Evolutionary conservation across 192 early-diverging fungal species (phyloP).

Genomic region (Entophlyctis helioformis): DNA sequence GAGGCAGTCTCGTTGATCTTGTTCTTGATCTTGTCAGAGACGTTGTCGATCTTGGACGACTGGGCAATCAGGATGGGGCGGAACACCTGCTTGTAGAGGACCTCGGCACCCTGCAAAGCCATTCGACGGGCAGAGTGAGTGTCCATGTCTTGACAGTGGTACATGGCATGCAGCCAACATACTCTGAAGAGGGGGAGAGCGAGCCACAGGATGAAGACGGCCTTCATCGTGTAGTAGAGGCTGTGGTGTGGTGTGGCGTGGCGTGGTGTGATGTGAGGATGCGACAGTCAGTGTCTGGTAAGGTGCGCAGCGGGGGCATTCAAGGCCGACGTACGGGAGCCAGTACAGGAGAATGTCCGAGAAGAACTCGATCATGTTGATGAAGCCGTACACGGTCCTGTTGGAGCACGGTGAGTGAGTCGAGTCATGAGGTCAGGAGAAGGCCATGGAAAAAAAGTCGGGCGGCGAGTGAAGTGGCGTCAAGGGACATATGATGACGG

Average conservation of each 20-base stretch:
- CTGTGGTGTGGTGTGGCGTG: conserved; percentile 1
- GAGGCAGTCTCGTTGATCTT: background rate
- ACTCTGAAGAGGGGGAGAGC: conserved; percentile 57
- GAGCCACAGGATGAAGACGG: conserved; percentile 78
- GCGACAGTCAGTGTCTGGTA: background rate
- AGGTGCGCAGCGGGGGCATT: background rate
- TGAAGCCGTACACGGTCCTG: conserved; percentile 81
- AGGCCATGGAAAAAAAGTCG: too few species aligned
- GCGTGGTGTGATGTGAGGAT: background rate
- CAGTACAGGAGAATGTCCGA: conserved; percentile 82
- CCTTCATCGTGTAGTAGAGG: conserved; percentile 91
- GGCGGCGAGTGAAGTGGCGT: too few species aligned
- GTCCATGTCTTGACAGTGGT: background rate
- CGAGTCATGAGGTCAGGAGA: too few species aligned
- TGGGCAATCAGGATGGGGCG: conserved; percentile 60
- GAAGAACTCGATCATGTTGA: conserved; percentile 83
- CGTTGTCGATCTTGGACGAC: conserved; percentile 27
- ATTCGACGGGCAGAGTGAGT: background rate
- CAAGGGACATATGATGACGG: too few species aligned
- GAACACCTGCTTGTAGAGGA: conserved; percentile 62
- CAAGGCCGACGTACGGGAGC: conserved; percentile 39
- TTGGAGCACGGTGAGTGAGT: too few species aligned
- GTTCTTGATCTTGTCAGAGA: conserved; percentile 20
- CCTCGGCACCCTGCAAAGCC: conserved; percentile 55
- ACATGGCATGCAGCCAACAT: background rate